phyloP scores from a whole-genome alignment of 768 basidiomycete species.

The Trametes gibbosa region DNA sequence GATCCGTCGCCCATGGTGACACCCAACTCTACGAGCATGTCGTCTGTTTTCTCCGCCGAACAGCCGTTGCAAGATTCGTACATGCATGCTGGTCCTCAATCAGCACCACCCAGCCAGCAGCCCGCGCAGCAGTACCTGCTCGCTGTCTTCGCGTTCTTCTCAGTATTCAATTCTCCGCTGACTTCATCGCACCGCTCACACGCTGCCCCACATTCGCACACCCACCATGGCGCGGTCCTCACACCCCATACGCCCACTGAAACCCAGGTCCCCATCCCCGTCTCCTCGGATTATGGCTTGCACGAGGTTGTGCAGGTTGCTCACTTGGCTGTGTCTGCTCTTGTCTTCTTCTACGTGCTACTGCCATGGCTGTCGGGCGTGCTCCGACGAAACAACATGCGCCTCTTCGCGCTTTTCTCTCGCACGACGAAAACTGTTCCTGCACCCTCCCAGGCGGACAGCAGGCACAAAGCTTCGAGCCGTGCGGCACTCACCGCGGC shows the following conservation, averaged over 20 bases:
- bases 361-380: slow-evolving; percentile 42
- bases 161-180: slow-evolving; percentile 78
- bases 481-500: slow-evolving; percentile 32
- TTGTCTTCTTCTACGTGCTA: slow-evolving; percentile 59
- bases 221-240: slow-evolving; percentile 61
- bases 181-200: slow-evolving; percentile 39
- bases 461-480: slow-evolving; percentile 12
- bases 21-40: slow-evolving; percentile 11
- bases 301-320: slow-evolving; percentile 56
- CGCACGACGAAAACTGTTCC: neutral
- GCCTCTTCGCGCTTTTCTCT: neutral
- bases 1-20: slow-evolving; percentile 18
- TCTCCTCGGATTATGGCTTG: slow-evolving; percentile 40
- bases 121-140: slow-evolving; percentile 64
- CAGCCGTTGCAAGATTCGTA: slow-evolving; percentile 19
- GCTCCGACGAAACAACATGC: slow-evolving; percentile 15
- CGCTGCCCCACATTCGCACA: slow-evolving; percentile 23
- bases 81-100: slow-evolving; percentile 14
- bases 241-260: slow-evolving; percentile 29
- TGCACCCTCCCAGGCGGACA: neutral
- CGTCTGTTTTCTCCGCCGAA: slow-evolving; percentile 19
- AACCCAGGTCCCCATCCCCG: slow-evolving; percentile 21
- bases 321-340: slow-evolving; percentile 63
- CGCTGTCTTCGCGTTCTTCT: slow-evolving; percentile 80
- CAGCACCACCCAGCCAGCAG: slow-evolving; percentile 11